Base-by-base conservation (phyloP, 805 yeast genomes). In the Wickerhamiella lipophila region DNA sequence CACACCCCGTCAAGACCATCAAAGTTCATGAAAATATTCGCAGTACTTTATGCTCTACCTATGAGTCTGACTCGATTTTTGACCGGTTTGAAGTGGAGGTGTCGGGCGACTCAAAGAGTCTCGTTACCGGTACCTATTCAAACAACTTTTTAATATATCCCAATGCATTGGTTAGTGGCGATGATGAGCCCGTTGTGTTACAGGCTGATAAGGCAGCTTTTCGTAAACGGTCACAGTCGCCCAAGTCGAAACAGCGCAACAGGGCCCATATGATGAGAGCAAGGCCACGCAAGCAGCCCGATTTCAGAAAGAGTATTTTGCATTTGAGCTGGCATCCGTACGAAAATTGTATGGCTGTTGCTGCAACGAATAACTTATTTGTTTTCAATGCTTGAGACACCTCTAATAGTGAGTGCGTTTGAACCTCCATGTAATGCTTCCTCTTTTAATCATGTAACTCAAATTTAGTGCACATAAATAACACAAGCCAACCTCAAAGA, bases 141-240 rank as follows among this genome's bases (percentile, higher is more conserved):
- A 92, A 89, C 69, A 88, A 88, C 69, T 92, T 94, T 64, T 85
- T 86, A 94, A 85, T 92, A 56, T 92, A 87, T 68, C 97, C 96
- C 49, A 78, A 88, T 64, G 89, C 81, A 4, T 62, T 64, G 27
- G 53, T 65, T 16, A 15, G 32, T 25, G 68, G 64, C 21, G 73
- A 71, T 38, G 70, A 66, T 43, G 73, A 72, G 50, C 89, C 85
- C 62, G 81, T 92, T 54, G 77, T 85, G 21, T 75, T 92, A 61
- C 96, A 89, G 67, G 97, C 97, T n/a, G 97, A 92, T 68, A 92
- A 92, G 72, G 79, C 88, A 41, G 96, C 96, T 29, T 88, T 92
- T 71, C 86, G 86, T 66, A 82, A 83, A 66, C 82, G 81, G 60
- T 66, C 73, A 51, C 71, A 71, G 62, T 41, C 52, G 34, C 52